These are phyloP conservation scores for Huntiella decipiens DNA, from an alignment of 2,329 filamentous ascomycete genomes.

Conservation along the genomic window DNA sequence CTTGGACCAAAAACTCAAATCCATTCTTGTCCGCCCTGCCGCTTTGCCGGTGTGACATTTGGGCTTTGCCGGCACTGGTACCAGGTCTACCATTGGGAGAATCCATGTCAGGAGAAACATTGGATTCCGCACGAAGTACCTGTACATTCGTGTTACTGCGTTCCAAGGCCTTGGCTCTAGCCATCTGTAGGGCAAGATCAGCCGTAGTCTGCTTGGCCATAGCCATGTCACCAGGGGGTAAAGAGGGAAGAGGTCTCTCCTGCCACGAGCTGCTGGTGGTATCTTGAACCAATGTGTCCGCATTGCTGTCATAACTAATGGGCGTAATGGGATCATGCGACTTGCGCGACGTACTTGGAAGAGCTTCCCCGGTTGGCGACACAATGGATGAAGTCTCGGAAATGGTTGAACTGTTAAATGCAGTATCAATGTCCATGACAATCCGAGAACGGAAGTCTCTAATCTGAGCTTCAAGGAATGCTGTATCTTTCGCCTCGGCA, in stretches of 20 bases:
- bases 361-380: background rate
- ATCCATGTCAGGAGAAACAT: background rate
- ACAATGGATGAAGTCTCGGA: constrained; percentile 14
- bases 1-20: constrained; percentile 26
- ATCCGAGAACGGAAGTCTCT: constrained; percentile 64
- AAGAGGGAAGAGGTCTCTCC: constrained; percentile 31
- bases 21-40: constrained; percentile 15
- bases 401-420: constrained; percentile 53
- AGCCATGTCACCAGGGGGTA: constrained; percentile 21
- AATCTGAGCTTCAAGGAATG: constrained; percentile 49
- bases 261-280: constrained; percentile 20
- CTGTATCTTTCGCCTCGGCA: constrained; percentile 7
- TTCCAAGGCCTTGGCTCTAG: constrained; percentile 26
- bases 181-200: constrained; percentile 24
- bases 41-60: background rate
- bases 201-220: constrained; percentile 14
- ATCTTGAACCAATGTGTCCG: constrained; percentile 16
- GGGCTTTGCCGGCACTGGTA: background rate
- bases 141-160: constrained; percentile 17
- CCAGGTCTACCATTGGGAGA: background rate
- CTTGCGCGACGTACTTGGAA: constrained; percentile 9
- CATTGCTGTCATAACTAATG: constrained; percentile 14
- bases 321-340: constrained; percentile 6
- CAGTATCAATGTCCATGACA: constrained; percentile 78
- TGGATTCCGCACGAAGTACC: constrained; percentile 4